These are phyloP conservation scores for Bruguiera gymnorhiza DNA, from an alignment of 345 rosid genomes.

Conservation along the genomic window DNA sequence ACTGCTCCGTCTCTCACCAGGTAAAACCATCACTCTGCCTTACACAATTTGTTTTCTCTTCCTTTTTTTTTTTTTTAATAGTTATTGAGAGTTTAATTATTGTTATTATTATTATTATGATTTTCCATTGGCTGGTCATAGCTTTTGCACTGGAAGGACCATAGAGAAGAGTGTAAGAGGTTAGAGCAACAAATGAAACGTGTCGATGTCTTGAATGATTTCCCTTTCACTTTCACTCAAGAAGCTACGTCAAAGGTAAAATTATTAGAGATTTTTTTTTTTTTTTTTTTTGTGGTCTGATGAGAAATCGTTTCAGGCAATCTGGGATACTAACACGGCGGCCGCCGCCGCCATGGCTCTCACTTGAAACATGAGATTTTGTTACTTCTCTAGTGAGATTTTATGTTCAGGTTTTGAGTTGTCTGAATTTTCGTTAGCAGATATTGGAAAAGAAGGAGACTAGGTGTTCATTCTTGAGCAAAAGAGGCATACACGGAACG, in stretches of 20 bases:
- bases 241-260: conserved; percentile 66
- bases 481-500: conserved; percentile 53
- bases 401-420: too few species aligned
- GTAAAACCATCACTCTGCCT: conserved; percentile 22
- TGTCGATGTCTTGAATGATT: conserved; percentile 54
- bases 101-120: background rate
- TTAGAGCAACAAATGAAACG: conserved; percentile 74
- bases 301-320: background rate
- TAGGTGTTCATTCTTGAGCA: conserved; percentile 72
- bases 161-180: conserved; percentile 80
- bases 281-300: background rate
- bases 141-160: conserved; percentile 72
- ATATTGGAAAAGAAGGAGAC: conserved; percentile 44
- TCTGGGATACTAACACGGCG: too few species aligned
- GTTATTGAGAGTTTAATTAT: background rate
- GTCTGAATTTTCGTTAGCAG: conserved; percentile 19
- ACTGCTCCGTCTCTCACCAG: conserved; percentile 89
- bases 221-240: conserved; percentile 68
- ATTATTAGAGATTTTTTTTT: background rate
- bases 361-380: too few species aligned
- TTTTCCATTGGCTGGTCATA: conserved; percentile 11
- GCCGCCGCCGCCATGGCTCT: too few species aligned
- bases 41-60: background rate
- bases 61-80: background rate
- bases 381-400: too few species aligned